Conservation (phyloP, 345 rosid genomes). For the Camelina neglecta region DNA sequence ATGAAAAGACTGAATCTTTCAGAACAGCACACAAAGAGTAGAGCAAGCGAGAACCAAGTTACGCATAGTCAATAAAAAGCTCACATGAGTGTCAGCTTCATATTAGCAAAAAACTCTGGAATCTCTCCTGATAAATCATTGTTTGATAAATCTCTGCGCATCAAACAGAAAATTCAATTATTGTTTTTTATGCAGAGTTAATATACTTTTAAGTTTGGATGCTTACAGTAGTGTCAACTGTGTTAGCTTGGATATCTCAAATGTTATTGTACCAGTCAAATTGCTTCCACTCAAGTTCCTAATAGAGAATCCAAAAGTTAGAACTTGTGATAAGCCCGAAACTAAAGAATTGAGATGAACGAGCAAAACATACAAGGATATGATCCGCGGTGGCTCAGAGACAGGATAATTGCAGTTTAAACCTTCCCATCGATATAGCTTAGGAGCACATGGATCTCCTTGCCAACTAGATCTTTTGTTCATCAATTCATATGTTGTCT, state of each 20-base stretch:
- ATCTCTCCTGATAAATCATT: constrained; percentile 55
- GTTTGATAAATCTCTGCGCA: constrained; percentile 63
- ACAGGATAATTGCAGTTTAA: constrained; percentile 44
- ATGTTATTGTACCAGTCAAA: constrained; percentile 45
- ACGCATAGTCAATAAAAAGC: constrained; percentile 20
- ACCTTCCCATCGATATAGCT: constrained; percentile 48
- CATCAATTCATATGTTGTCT: constrained; percentile 42
- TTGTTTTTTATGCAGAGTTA: neutral
- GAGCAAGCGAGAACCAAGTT: neutral
- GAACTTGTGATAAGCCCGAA: neutral
- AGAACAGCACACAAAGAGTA: constrained; percentile 1
- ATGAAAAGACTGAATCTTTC: constrained; percentile 9
- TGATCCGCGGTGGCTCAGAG: constrained; percentile 41
- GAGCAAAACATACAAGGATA: constrained; percentile 52
- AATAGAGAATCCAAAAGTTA: neutral
- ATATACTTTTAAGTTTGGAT: neutral
- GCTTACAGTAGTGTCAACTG: constrained; percentile 50
- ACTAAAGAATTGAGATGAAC: constrained; percentile 4
- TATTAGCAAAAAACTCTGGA: constrained; percentile 48
- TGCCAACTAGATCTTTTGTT: constrained; percentile 44
- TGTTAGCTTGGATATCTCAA: constrained; percentile 44
- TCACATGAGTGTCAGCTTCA: constrained; percentile 56
- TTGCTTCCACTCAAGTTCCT: constrained; percentile 50
- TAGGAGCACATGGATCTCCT: constrained; percentile 60
- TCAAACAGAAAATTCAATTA: neutral